phyloP scores from a whole-genome alignment of 208 protist species.

The Trypanosoma lewisi region DNA sequence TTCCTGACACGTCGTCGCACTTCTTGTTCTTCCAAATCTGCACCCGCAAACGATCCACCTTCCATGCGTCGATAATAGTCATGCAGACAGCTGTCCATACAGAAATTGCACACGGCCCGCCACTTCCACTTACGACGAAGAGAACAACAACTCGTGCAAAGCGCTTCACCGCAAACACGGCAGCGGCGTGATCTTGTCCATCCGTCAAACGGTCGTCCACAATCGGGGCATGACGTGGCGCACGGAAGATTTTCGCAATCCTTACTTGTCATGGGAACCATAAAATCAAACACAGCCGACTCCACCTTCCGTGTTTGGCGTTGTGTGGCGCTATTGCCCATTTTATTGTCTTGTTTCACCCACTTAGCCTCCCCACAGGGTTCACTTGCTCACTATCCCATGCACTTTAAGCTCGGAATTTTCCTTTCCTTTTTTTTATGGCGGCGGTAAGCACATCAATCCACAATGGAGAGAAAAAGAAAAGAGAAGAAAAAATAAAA shows the following conservation, averaged over 20 bases:
- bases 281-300: background rate
- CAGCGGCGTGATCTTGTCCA: background rate
- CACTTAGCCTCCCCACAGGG: background rate
- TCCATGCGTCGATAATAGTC: background rate
- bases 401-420: slow-evolving; percentile 7
- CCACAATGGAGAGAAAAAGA: too few species aligned
- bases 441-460: too few species aligned
- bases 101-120: slow-evolving; percentile 9
- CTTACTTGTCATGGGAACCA: background rate
- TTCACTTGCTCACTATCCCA: background rate
- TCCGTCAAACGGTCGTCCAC: background rate
- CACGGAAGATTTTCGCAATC: background rate
- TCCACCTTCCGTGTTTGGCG: background rate
- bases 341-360: background rate
- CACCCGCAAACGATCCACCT: background rate
- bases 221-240: slow-evolving; percentile 3
- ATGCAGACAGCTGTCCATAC: slow-evolving; percentile 2
- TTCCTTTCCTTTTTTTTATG: slow-evolving; percentile 14
- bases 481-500: too few species aligned
- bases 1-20: background rate
- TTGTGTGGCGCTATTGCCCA: background rate
- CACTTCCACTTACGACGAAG: slow-evolving; percentile 11
- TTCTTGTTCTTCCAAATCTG: background rate
- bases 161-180: slow-evolving; percentile 9
- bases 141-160: slow-evolving; percentile 1